Base-by-base conservation (phyloP, 2,329 filamentous ascomycete species). In the Fusarium sp. region DNA sequence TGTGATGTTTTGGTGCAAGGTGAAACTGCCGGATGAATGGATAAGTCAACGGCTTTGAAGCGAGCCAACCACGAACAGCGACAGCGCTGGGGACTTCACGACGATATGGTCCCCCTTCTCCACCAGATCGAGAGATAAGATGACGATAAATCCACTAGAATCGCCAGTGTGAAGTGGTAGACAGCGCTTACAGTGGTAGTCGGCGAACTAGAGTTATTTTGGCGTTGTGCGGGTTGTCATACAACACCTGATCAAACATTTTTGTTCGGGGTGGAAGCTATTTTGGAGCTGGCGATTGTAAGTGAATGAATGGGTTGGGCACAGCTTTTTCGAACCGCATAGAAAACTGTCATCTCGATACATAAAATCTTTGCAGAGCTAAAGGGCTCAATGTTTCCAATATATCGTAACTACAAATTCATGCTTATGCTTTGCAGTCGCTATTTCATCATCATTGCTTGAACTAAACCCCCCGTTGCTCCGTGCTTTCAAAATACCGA, bases 401-500 rank as follows among this genome's bases (percentile, higher is more conserved):
- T 44, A 24, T 11, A 44, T 16, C 9, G 22, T 44, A 16, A 18
- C 16, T 22, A 44, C 22, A 44, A 29, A 29, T 7, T 44, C 14
- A 44, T 44, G 14, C 5, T 44, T 10, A 44, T 47, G 18, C 14
- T 9, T 14, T 29, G 29, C 9, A 47, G 44, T 18, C n/a, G 8
- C 18, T 42, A 45, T 9, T 64, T 18, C 20, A 61, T 47, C 38
- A 49, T 49, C 52, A 32, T 46, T 46, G 5, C 24, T 27, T 32
- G 27, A 24, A 56, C 8, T 42, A 14, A 22, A 43, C 34, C 32
- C 16, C 40, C 51, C 60, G 43, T 63, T 68, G 59, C 61, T 67
- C 72, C 72, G 71, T 73, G 24, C 34, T 43, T 29, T 16, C 50
- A 53, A 62, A 64, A 64, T 58, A 73, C 74, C 74, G 74, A 76